Evolutionary conservation across 495 filamentous ascomycete genomes (phyloP).

Genomic region (Penicillium riverlandense): DNA sequence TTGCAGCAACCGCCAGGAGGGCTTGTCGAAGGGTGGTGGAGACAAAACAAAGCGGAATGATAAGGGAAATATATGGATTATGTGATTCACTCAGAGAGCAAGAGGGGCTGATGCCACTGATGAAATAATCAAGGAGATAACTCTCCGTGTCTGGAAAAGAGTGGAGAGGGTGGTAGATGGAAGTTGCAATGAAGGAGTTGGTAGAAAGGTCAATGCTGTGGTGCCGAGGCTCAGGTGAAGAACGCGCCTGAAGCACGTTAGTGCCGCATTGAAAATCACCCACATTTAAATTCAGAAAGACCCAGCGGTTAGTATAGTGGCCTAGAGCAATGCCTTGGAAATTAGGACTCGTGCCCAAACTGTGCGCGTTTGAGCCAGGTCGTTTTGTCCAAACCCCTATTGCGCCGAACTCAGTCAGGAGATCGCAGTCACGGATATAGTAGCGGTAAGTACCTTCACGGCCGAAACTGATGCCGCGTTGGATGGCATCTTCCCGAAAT

Average conservation of each 20-base stretch:
- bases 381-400: not conserved
- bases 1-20: slow-evolving; percentile 10
- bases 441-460: slow-evolving; percentile 7
- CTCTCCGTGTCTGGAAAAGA: slow-evolving; percentile 2
- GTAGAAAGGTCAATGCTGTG: too few species aligned
- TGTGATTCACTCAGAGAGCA: slow-evolving; percentile 8
- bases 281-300: slow-evolving; percentile 9
- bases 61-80: slow-evolving; percentile 13
- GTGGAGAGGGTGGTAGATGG: slow-evolving; percentile 3
- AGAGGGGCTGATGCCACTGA: slow-evolving; percentile 8
- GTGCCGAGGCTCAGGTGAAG: too few species aligned
- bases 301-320: slow-evolving; percentile 6
- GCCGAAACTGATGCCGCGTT: slow-evolving; percentile 11
- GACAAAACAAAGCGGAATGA: slow-evolving; percentile 7
- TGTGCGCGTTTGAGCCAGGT: not conserved
- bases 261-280: slow-evolving; percentile 1
- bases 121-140: slow-evolving; percentile 16
- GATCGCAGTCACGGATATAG: not conserved
- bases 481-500: slow-evolving; percentile 13
- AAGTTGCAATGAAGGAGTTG: too few species aligned
- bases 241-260: too few species aligned
- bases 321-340: slow-evolving; percentile 7
- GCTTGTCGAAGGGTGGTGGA: slow-evolving; percentile 5
- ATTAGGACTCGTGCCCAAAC: not conserved
- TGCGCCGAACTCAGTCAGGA: not conserved